Conservation (phyloP, 2,329 filamentous ascomycete species). For the Pyrenophora teres region DNA sequence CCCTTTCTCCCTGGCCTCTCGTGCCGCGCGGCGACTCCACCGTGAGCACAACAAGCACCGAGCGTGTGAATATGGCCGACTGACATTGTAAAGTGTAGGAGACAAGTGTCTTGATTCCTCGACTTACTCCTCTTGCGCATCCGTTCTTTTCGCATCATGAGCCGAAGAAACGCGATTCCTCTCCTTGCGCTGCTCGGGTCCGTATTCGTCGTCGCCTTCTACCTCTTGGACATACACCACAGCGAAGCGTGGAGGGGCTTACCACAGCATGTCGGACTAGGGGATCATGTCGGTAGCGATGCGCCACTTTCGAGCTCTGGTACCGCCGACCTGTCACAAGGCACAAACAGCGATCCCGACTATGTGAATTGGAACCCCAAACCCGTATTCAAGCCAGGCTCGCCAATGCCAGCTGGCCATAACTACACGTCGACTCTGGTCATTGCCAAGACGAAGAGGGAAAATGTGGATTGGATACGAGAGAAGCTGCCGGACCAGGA, state of each 20-base stretch:
- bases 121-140: slow-evolving; percentile 3
- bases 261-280: slow-evolving; percentile 49
- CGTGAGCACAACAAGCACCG: slow-evolving; percentile 12
- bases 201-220: slow-evolving; percentile 46
- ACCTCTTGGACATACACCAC: slow-evolving; percentile 43
- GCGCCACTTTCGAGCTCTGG: slow-evolving; percentile 11
- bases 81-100: slow-evolving; percentile 8
- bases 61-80: background rate
- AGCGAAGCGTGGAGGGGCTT: slow-evolving; percentile 46
- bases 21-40: slow-evolving; percentile 22
- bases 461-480: slow-evolving; percentile 62
- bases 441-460: slow-evolving; percentile 57
- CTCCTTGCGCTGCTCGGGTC: slow-evolving; percentile 37
- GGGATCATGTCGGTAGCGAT: slow-evolving; percentile 38
- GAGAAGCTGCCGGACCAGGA: slow-evolving; percentile 55
- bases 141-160: slow-evolving; percentile 24
- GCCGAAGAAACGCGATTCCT: slow-evolving; percentile 36
- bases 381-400: slow-evolving; percentile 39
- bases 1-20: slow-evolving; percentile 2
- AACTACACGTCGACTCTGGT: slow-evolving; percentile 62
- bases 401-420: slow-evolving; percentile 48
- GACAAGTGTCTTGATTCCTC: background rate
- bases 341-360: slow-evolving; percentile 30
- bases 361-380: slow-evolving; percentile 48
- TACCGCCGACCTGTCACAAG: slow-evolving; percentile 7